Evolutionary conservation across 345 rosid species (phyloP).

Genomic region (Citrus hindsii): DNA sequence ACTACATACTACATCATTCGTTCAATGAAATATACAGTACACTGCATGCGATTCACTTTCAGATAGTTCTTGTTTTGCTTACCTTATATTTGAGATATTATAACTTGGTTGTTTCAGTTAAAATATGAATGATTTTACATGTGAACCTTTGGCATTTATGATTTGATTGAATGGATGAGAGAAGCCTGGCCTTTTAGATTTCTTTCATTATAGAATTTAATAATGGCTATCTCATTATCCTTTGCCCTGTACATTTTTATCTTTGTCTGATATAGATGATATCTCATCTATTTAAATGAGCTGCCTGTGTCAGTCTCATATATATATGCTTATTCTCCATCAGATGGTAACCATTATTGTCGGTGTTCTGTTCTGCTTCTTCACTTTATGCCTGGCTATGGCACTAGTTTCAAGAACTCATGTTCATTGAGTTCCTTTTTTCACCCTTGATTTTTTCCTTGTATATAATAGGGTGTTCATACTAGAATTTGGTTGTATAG

Average conservation of each 20-base stretch:
- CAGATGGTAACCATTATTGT: not conserved
- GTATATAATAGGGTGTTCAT: not conserved
- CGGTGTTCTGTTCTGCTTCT: not conserved
- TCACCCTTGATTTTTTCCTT: not conserved
- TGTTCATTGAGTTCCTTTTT: not conserved
- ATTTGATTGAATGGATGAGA: not conserved
- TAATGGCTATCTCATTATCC: too few species aligned
- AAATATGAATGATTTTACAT: not conserved
- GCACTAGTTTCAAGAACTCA: not conserved
- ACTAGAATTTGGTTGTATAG: not conserved
- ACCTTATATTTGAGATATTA: not conserved
- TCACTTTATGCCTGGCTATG: not conserved
- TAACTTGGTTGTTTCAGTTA: not conserved
- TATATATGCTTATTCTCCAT: not conserved
- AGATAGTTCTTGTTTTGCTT: not conserved
- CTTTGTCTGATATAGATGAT: not conserved
- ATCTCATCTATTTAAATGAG: not conserved
- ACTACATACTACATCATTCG: too few species aligned
- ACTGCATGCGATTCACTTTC: not conserved
- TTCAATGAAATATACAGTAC: not conserved
- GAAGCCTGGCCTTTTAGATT: not conserved
- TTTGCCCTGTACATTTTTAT: not conserved
- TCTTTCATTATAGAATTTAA: not conserved
- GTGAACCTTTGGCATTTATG: not conserved
- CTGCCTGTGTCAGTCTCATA: not conserved